Conservation (phyloP, 139 green algal species). For the Haematococcus sp. region DNA sequence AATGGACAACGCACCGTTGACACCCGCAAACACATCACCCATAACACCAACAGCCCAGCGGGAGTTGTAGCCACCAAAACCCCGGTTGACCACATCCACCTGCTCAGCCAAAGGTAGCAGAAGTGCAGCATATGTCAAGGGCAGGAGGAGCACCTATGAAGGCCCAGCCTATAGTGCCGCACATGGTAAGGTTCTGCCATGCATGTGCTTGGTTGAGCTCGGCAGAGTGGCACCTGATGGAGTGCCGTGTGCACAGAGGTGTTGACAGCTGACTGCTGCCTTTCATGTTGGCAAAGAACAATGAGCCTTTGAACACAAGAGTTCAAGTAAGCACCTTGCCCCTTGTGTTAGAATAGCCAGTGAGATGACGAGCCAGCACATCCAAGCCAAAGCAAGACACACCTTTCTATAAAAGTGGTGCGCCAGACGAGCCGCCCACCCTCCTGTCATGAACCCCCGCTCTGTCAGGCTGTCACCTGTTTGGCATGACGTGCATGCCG, state of each 20-base stretch:
- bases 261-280: too few relatives aligned
- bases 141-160: background rate
- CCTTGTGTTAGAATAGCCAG: too few relatives aligned
- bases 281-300: too few relatives aligned
- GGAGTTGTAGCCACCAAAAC: slow-evolving; percentile 89
- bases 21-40: slow-evolving; percentile 32
- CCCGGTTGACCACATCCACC: slow-evolving; percentile 80
- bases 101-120: slow-evolving; percentile 10
- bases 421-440: slow-evolving; percentile 14
- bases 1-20: slow-evolving; percentile 3
- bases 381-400: background rate
- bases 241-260: too few relatives aligned
- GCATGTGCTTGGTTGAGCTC: too few relatives aligned
- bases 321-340: too few relatives aligned
- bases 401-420: slow-evolving; percentile 13
- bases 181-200: background rate
- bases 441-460: background rate
- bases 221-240: too few relatives aligned
- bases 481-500: background rate
- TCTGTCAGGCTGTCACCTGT: slow-evolving; percentile 18
- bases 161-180: background rate
- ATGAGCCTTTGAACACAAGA: too few relatives aligned
- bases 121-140: too few relatives aligned
- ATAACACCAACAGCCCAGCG: slow-evolving; percentile 69
- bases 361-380: background rate